Evolutionary conservation across 176 grass and related monocot species (phyloP), one percentile per base, ranked within the genome.

Genomic region (Panicum miliaceum): DNA sequence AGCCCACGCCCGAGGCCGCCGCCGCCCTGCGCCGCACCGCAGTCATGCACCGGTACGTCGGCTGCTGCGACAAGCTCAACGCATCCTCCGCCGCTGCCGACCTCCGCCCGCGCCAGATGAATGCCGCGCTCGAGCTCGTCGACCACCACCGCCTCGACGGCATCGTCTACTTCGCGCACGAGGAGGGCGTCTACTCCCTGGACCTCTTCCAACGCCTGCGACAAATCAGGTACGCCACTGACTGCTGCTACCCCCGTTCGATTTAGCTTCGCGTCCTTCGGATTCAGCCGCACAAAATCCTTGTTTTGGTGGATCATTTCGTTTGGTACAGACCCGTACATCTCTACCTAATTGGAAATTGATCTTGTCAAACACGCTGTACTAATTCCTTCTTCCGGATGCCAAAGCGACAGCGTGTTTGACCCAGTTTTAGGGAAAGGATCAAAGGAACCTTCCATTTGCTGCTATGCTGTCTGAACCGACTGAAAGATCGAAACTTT

Each of bases 101-200:
- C n/a, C 52, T 62, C 80, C 84, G 84, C 8, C 62, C 91, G 58
- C 91, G 91, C 80, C 97, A 99, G 90, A 85, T 94, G 45, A 99
- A 99, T 43, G 92, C 88, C 4, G 97, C 86, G 14, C 94, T 99
- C 34, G 91, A 91, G 79, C 78, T 92, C 81, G 84, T 99, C 20
- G 93, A 99, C 81, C 85, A 87, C 80, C 97, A 99, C 71, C 86
- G 91, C 3, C 85, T 99, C 58, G 83, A 99, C 50, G 97, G 88
- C 73, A 88, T 99, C 70, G 88, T 99, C 23, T 99, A 96, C 85
- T 96, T 99, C 56, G 97, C 97, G 12, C 91, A 99, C 35, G 97
- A 99, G 77, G 97, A 96, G 65, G 94, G 92, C 45, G 85, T 99
- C 70, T 99, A 99, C 90, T 96, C 97, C 0, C 88, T 99, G 3